Base-by-base conservation (phyloP, 257 asterid species). In the Paulownia fortunei region DNA sequence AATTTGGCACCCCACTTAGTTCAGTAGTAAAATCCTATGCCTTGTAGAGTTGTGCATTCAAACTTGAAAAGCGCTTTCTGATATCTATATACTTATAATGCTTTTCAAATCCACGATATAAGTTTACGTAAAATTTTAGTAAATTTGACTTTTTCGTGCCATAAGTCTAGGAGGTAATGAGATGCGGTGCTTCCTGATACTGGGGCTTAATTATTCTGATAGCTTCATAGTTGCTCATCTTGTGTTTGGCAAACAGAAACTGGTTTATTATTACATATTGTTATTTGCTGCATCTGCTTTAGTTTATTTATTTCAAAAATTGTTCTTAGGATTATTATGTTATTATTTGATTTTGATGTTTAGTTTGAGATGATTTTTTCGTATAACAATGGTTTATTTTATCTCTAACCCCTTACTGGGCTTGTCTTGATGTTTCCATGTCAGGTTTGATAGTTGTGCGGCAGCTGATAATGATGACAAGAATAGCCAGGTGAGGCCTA, bases 401-500 rank as follows among this genome's bases (percentile, higher is more conserved):
- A 15, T 76, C 60, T 62, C 59, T 62, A 42, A 21, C 73, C 60
- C 11, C 59, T 41, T 6, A 39, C 68, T 9, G 16, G 34, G 55
- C 5, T 52, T 72, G 26, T 63, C 16, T 52, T 52, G 46, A 67
- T 60, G 1, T 70, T 63, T 73, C 56, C 62, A 56, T 82, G 26
- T 59, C 89, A 86, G 92, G 86, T n/a, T 73, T 51, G 81, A 71
- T 2, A 72, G 34, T 75, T 62, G 15, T n/a, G 73, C 62, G 32
- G 77, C 67, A 67, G 78, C 86, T 61, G 87, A 79, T 54, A 73
- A 61, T 24, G 84, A 74, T 69, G 84, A 54, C 69, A 79, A 80
- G 59, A 46, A 77, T 27, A 76, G 60, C 79, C 85, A 84, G 90
- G 90, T 88, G 30, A 82, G 79, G 21, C 67, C 44, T 58, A 13